Evolutionary conservation across 306 rosid species (phyloP).

Genomic region (Hippophae rhamnoides): DNA sequence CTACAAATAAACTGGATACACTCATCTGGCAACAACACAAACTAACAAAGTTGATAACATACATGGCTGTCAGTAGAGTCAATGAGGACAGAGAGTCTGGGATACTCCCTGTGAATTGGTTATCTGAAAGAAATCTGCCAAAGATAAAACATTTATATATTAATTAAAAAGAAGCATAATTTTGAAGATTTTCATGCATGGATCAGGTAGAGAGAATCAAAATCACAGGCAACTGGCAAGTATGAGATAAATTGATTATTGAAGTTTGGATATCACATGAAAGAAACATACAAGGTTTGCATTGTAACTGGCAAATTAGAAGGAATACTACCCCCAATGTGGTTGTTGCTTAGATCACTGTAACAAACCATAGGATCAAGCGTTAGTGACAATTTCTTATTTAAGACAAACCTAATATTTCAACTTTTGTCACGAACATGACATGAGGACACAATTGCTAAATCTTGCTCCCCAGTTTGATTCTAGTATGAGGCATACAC

Average conservation of each 20-base stretch:
- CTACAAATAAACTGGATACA: slow-evolving; percentile 10
- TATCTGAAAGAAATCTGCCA: slow-evolving; percentile 87
- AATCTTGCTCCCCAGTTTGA: not conserved
- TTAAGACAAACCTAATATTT: slow-evolving; percentile 2
- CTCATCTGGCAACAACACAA: slow-evolving; percentile 4
- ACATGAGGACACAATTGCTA: not conserved
- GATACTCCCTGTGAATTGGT: slow-evolving; percentile 69
- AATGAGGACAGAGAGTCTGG: slow-evolving; percentile 60
- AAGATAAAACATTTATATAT: slow-evolving; percentile 27
- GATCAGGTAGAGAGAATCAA: slow-evolving; percentile 9
- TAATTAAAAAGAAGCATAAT: slow-evolving; percentile 1
- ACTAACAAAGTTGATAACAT: slow-evolving; percentile 18
- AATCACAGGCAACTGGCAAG: not conserved
- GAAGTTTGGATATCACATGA: not conserved
- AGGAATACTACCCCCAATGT: slow-evolving; percentile 82
- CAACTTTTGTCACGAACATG: slow-evolving; percentile 4
- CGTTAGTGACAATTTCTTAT: slow-evolving; percentile 11
- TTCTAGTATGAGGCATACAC: not conserved
- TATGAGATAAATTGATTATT: slow-evolving; percentile 11
- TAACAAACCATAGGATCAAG: slow-evolving; percentile 19
- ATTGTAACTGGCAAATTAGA: slow-evolving; percentile 63
- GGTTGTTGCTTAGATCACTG: slow-evolving; percentile 88
- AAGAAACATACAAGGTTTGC: slow-evolving; percentile 56
- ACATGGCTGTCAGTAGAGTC: slow-evolving; percentile 56
- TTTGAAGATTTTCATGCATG: not conserved